Evolutionary conservation across 2,329 filamentous ascomycete genomes (phyloP), one percentile per base, ranked within the genome.

Genomic region (Fusarium foetens): DNA sequence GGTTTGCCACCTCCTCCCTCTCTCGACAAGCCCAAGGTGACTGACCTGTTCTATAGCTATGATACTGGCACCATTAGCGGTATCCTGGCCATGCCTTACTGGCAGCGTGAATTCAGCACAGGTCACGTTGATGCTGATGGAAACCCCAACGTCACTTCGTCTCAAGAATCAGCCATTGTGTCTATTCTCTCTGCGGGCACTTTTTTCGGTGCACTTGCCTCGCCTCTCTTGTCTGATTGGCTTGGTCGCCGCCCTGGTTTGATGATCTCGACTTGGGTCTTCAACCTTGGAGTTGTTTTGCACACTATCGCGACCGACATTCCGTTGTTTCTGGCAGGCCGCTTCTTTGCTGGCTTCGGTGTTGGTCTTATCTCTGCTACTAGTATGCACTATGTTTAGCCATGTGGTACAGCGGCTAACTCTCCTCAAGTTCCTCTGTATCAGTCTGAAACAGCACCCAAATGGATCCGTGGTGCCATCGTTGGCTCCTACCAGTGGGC

Each of bases 151-250:
- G 68, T 91, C 33, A 85, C 84, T 4, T 83, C 91, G 1, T 82
- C 85, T 0, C 85, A 90, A 65, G 84, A 88, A 49, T 92, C 91
- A 0, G 84, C 89, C 38, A 90, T 93, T 63, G 91, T 93, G 33
- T 93, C 92, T 10, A 94, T 94, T 73, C 86, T 94, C 21, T 94
- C 91, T 0, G 91, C 90, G 13, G 92, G 92, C 55, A 94, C 92
- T 7, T 94, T 94, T 81, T 91, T 94, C 71, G 93, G 93, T 38
- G 88, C 92, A 14, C 85, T 94, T n/a, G 81, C 79, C 14, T 89
- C 88, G 0, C 88, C 89, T 16, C 84, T 90, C 55, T 75, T 93
- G 41, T 89, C 88, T 25, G 92, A 94, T 75, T 82, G 80, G 63
- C 86, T 93, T 43, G 92, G 92, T 67, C 90, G 92, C 72, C 89